Conservation (phyloP, 78 protist species). For the Dictyostelium citrinum region DNA sequence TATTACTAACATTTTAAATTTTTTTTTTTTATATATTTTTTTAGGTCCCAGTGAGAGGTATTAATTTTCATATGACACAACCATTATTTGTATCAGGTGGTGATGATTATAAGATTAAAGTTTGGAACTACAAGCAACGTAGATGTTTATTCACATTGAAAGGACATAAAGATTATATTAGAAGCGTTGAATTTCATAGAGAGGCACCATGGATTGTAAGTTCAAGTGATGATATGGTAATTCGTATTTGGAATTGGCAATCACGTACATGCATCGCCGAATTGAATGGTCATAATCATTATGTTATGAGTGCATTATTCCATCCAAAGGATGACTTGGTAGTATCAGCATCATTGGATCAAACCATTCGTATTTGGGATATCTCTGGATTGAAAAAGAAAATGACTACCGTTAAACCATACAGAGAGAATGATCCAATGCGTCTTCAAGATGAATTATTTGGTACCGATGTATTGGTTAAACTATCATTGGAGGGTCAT, state of each 20-base stretch:
- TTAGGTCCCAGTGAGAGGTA: conserved; percentile 99
- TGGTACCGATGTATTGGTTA: conserved; percentile 92
- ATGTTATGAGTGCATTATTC: conserved; percentile 99
- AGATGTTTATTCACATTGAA: conserved; percentile 96
- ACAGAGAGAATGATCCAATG: conserved; percentile 52
- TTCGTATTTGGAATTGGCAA: conserved; percentile 99
- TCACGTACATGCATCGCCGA: conserved; percentile 92
- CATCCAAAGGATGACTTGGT: conserved; percentile 97
- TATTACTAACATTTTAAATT: too few relatives aligned
- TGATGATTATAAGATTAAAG: conserved; percentile 98
- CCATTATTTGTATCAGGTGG: conserved; percentile 99
- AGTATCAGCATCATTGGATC: conserved; percentile 98
- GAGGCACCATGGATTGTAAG: conserved; percentile 98
- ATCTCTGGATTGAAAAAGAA: conserved; percentile 91
- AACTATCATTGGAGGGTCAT: conserved; percentile 93
- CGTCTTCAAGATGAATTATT: conserved; percentile 88
- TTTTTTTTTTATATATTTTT: background rate
- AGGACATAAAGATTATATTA: conserved; percentile 98
- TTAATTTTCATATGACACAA: conserved; percentile 97
- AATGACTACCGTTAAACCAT: conserved; percentile 47
- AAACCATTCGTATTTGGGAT: conserved; percentile 99
- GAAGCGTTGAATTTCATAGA: conserved; percentile 95
- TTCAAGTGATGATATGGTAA: conserved; percentile 98
- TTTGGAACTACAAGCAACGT: conserved; percentile 98
- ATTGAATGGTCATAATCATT: conserved; percentile 99